These are phyloP conservation scores for Epichloe scottii DNA, from an alignment of 2,329 filamentous ascomycete genomes.

Conservation along the genomic window DNA sequence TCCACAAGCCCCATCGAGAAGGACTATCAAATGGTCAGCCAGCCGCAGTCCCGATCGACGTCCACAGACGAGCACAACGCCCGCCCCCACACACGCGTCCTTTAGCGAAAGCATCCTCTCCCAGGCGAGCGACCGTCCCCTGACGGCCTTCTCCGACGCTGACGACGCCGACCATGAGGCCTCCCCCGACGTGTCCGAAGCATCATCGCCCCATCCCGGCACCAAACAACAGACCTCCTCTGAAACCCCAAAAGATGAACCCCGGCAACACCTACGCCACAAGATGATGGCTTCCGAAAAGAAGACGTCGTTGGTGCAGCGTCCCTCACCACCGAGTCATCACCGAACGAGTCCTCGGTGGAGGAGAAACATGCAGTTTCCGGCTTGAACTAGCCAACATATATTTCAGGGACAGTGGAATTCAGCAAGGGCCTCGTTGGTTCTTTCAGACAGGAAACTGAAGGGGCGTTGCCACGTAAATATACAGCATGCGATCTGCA, in stretches of 20 bases:
- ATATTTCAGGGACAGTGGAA: too few species aligned
- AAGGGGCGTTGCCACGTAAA: too few species aligned
- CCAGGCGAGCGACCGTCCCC: constrained; percentile 2
- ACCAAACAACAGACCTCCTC: neutral
- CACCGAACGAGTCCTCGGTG: neutral
- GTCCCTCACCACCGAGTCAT: neutral
- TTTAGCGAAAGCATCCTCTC: constrained; percentile 9
- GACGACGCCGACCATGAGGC: neutral
- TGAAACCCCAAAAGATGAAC: constrained; percentile 5
- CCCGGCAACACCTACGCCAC: constrained; percentile 1
- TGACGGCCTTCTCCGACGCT: neutral
- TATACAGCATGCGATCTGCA: too few species aligned
- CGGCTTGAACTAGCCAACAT: too few species aligned
- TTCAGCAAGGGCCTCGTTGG: too few species aligned
- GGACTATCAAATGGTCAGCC: constrained; percentile 24
- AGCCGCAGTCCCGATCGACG: constrained; percentile 15
- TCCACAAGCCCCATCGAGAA: constrained; percentile 23
- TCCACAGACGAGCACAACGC: constrained; percentile 17
- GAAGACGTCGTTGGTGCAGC: constrained; percentile 14
- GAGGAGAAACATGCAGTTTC: neutral
- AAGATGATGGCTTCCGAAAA: constrained; percentile 15
- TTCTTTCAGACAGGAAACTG: too few species aligned
- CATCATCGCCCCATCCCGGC: neutral
- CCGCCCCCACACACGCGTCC: constrained; percentile 22
- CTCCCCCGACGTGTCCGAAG: neutral